Evolutionary conservation across 768 basidiomycete genomes (phyloP), one percentile per base, ranked within the genome.

Genomic region (Boletus eberwhitei): DNA sequence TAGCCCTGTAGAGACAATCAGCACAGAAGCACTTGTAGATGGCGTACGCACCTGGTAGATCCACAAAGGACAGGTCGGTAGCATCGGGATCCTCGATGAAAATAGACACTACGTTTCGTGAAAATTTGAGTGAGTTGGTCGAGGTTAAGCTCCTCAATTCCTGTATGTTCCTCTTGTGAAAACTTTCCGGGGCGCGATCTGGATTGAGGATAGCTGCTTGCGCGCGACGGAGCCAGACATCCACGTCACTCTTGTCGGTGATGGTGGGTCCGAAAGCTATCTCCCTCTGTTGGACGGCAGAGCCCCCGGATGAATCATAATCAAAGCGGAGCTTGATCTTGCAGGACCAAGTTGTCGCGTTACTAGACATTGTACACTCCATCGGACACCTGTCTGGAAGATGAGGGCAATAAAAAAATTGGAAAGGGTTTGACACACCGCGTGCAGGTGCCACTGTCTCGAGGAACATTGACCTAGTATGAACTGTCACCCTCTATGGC

Each of bases 371-470:
- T 0, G 74, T 74, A 52, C 79, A 80, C 53, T 82, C 77, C 76
- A 79, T 79, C 0, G 80, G 81, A 48, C 82, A 83, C 47, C 82
- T 81, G 42, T 17, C 11, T 8, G 2, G 22, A 48, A 44, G 9
- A 9, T 67, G 43, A 52, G 40, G 24, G 22, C 6, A 6, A 29
- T 26, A n/a, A 48, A 8, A 13, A 12, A 37, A 22, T n/a, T n/a
- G 0, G 9, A 39, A 40, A 24, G 1, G 11, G 17, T 24, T 32
- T 16, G n/a, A 48, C 57, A 31, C 3, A 79, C 83, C 81, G 72
- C 0, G 82, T 84, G 49, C 83, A 84, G 1, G 82, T 84, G 21
- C 82, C 82, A 40, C 79, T 80, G 39, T 84, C 84, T 32, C 84
- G 71, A 12, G 84, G 84, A 29, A 86, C 83, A 46, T 70, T 80